Conservation (phyloP, 345 rosid species). For the Odontarrhena argentea region DNA sequence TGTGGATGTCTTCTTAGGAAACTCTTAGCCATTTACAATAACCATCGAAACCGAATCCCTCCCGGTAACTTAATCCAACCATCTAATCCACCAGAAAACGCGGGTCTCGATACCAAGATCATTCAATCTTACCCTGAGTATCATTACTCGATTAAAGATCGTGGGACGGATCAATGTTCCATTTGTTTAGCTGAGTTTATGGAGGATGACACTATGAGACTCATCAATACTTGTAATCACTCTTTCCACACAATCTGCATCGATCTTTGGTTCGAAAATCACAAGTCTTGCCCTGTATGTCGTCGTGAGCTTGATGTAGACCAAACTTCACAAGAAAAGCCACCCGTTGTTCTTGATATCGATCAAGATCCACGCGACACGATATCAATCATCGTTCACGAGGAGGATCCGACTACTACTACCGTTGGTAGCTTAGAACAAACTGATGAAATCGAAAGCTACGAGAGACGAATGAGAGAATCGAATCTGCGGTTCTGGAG, state of each 20-base stretch:
- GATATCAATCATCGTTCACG: constrained; percentile 41
- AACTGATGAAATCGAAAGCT: constrained; percentile 33
- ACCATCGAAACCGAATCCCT: constrained; percentile 45
- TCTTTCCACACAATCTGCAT: constrained; percentile 82
- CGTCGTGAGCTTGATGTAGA: constrained; percentile 61
- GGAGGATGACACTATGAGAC: constrained; percentile 66
- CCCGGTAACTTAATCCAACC: constrained; percentile 34
- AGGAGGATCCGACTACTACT: constrained; percentile 28
- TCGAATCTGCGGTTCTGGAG: constrained; percentile 48
- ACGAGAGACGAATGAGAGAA: constrained; percentile 37
- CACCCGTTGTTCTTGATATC: constrained; percentile 9
- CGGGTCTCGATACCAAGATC: constrained; percentile 66
- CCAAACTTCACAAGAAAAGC: constrained; percentile 10
- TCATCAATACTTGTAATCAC: constrained; percentile 72
- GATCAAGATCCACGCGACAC: constrained; percentile 21
- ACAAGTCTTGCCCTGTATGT: constrained; percentile 86
- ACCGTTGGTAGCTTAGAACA: constrained; percentile 39
- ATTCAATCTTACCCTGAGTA: constrained; percentile 63
- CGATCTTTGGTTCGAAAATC: constrained; percentile 79
- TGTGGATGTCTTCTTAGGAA: constrained; percentile 56
- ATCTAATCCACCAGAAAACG: background rate
- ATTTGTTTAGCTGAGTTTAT: constrained; percentile 73
- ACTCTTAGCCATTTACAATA: constrained; percentile 41
- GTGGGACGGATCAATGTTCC: constrained; percentile 48
- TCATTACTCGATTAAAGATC: constrained; percentile 53